Conservation (phyloP, 139 green algal species). For the Chlamydomonas asymmetrica region DNA sequence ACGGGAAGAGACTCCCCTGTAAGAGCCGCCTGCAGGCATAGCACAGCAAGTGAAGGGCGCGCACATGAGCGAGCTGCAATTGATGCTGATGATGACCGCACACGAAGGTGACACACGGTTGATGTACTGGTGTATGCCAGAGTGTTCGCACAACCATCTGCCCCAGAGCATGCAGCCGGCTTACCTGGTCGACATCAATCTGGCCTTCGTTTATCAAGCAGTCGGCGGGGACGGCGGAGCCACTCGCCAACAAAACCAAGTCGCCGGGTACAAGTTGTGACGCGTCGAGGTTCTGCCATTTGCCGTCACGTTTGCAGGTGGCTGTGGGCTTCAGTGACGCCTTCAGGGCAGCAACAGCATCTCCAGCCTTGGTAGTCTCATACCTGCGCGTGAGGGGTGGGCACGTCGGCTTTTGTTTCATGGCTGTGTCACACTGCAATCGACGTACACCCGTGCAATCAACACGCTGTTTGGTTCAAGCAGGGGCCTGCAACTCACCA, state of each 20-base stretch:
- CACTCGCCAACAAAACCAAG: slow-evolving; percentile 68
- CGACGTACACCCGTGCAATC: neutral
- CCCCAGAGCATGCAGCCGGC: too few relatives aligned
- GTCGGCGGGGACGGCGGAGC: slow-evolving; percentile 71
- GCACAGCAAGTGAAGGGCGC: too few relatives aligned
- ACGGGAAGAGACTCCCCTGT: slow-evolving; percentile 86
- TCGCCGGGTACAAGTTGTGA: slow-evolving; percentile 73
- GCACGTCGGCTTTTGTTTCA: too few relatives aligned
- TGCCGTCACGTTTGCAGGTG: slow-evolving; percentile 71
- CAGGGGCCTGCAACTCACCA: slow-evolving; percentile 47
- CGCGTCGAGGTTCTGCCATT: slow-evolving; percentile 67
- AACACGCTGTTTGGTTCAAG: neutral
- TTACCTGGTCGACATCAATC: too few relatives aligned
- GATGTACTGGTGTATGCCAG: too few relatives aligned
- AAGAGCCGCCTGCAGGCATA: slow-evolving; percentile 78
- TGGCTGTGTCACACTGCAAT: too few relatives aligned
- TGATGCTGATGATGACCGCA: too few relatives aligned
- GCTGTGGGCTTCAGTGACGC: slow-evolving; percentile 76
- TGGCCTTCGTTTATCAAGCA: slow-evolving; percentile 62
- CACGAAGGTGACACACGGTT: too few relatives aligned
- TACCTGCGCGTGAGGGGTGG: slow-evolving; percentile 55
- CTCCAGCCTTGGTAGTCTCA: slow-evolving; percentile 72
- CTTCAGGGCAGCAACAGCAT: slow-evolving; percentile 81
- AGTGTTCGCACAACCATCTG: too few relatives aligned
- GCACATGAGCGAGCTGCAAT: too few relatives aligned